Evolutionary conservation across 1,139 yeast genomes (phyloP).

Genomic region (Saccharomyces uvarum): DNA sequence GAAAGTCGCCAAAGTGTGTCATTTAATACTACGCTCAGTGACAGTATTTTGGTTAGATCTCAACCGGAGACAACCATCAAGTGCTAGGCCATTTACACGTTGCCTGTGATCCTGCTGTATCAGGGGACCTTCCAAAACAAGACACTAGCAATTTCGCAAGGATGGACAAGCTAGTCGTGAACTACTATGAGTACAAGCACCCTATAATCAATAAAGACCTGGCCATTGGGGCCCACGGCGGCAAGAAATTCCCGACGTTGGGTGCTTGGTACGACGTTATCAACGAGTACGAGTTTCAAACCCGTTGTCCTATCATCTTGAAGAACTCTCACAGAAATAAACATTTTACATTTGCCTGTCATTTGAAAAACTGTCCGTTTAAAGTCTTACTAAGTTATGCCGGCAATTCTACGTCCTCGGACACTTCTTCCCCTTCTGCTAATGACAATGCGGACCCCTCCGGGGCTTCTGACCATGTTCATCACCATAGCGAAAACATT

Average conservation of each 20-base stretch:
- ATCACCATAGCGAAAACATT: background rate
- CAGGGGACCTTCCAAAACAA: background rate
- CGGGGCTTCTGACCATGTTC: background rate
- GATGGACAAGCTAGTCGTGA: constrained; percentile 16
- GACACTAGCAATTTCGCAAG: background rate
- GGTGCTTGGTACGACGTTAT: constrained; percentile 32
- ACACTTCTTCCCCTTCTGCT: background rate
- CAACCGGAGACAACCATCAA: background rate
- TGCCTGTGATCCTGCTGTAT: background rate
- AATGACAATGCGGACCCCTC: background rate
- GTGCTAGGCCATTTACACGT: background rate
- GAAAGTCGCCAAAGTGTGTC: constrained; percentile 1
- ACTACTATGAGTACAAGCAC: constrained; percentile 31
- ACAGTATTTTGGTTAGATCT: background rate
- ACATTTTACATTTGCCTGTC: constrained; percentile 33
- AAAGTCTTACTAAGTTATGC: constrained; percentile 29
- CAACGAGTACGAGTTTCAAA: constrained; percentile 32
- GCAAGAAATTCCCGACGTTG: constrained; percentile 25
- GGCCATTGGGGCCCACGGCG: constrained; percentile 20
- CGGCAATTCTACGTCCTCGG: constrained; percentile 9
- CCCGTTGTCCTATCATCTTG: constrained; percentile 31
- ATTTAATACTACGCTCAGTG: background rate
- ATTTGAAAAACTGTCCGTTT: constrained; percentile 30
- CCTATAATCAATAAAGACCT: constrained; percentile 29
- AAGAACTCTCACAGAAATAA: constrained; percentile 32